These are phyloP conservation scores for Selenicereus undatus DNA, from an alignment of 148 eudicot genomes.

Conservation along the genomic window DNA sequence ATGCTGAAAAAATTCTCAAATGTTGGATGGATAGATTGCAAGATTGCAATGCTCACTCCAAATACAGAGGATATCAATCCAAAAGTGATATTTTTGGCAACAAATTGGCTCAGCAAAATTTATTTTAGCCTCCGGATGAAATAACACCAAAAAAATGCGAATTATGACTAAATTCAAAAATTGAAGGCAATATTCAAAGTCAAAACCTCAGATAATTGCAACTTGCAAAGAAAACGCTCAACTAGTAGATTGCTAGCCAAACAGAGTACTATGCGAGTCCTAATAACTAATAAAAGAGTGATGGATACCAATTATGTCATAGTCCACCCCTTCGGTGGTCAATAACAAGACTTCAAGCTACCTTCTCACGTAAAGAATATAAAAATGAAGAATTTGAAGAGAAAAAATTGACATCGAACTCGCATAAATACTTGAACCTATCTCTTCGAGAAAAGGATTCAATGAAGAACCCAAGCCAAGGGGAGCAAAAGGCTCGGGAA, in stretches of 20 bases:
- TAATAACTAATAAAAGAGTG: not conserved
- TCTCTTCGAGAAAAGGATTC: slow-evolving; percentile 13
- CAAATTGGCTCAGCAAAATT: too few relatives aligned
- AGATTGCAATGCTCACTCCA: too few relatives aligned
- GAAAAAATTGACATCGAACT: slow-evolving; percentile 25
- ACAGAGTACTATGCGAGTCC: not conserved
- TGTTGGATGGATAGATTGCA: too few relatives aligned
- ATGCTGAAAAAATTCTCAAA: too few relatives aligned
- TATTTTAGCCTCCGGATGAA: too few relatives aligned
- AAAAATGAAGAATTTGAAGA: not conserved
- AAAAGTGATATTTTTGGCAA: too few relatives aligned
- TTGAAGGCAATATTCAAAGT: too few relatives aligned
- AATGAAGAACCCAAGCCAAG: not conserved
- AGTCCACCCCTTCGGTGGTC: slow-evolving; percentile 25
- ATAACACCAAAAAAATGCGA: too few relatives aligned
- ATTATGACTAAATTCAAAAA: too few relatives aligned
- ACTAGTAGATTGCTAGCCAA: not conserved
- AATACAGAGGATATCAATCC: too few relatives aligned
- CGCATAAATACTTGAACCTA: slow-evolving; percentile 5
- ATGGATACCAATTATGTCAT: slow-evolving; percentile 21
- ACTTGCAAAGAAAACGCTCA: not conserved
- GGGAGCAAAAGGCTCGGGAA: not conserved
- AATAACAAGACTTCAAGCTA: slow-evolving; percentile 12
- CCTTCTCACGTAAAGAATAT: slow-evolving; percentile 14
- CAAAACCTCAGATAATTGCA: not conserved